These are phyloP conservation scores for Mycena metata DNA, from an alignment of 768 basidiomycete species.

Conservation along the genomic window DNA sequence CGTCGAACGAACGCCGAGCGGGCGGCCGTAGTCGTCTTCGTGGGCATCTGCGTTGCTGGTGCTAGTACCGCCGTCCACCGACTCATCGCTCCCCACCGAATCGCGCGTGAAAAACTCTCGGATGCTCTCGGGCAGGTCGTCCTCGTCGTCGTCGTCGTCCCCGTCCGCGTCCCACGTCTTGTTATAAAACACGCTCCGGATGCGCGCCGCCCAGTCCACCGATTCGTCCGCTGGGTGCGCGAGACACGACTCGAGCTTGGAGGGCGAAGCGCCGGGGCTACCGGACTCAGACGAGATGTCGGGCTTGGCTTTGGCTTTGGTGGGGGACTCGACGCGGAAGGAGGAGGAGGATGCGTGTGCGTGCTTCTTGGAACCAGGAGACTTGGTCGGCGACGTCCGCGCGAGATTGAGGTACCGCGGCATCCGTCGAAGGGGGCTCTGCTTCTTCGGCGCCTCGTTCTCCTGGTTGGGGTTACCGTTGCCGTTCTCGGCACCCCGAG, in stretches of 20 bases:
- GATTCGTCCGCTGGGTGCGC: neutral
- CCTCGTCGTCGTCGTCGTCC: constrained; percentile 10
- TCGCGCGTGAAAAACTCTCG: constrained; percentile 36
- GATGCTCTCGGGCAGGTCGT: constrained; percentile 15
- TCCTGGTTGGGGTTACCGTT: neutral
- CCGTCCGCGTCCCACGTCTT: constrained; percentile 4
- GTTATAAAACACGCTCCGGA: constrained; percentile 35
- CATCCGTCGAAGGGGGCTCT: constrained; percentile 4
- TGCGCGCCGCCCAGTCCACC: constrained; percentile 32
- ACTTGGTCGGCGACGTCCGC: constrained; percentile 14
- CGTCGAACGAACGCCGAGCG: constrained; percentile 10
- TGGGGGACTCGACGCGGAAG: too few relatives aligned
- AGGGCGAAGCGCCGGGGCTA: neutral
- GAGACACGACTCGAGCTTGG: constrained; percentile 1
- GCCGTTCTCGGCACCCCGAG: constrained; percentile 9
- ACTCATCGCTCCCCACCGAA: constrained; percentile 6
- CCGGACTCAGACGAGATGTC: too few relatives aligned
- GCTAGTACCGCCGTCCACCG: neutral
- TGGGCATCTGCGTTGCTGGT: neutral
- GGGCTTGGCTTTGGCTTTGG: neutral
- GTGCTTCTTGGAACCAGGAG: neutral
- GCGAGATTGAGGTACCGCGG: constrained; percentile 25
- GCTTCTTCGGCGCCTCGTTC: neutral
- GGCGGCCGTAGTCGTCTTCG: constrained; percentile 6
- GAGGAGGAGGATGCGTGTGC: neutral